phyloP scores from a whole-genome alignment of 192 early-diverging fungal species.

The Coemansia aciculifera region DNA sequence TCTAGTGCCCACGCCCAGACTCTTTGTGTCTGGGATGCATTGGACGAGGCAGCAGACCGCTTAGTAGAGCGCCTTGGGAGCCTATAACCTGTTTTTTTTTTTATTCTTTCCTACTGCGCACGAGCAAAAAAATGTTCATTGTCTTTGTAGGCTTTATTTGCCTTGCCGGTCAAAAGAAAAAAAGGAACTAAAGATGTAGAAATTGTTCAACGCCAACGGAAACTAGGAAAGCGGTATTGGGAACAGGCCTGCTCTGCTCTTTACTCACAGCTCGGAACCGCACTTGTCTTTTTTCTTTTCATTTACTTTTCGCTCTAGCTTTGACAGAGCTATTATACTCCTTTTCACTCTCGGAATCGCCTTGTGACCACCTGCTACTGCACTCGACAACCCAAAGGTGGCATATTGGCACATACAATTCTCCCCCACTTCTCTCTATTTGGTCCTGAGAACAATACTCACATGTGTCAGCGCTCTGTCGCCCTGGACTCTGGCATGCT shows the following conservation, averaged over 20 bases:
- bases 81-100: not conserved
- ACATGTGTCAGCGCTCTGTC: slow-evolving; percentile 3
- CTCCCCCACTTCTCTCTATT: slow-evolving; percentile 5
- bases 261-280: not conserved
- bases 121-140: slow-evolving; percentile 6
- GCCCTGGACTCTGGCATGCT: slow-evolving; percentile 2
- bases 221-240: not conserved
- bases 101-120: slow-evolving; percentile 3
- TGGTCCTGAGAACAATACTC: slow-evolving; percentile 3
- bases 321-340: not conserved
- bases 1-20: not conserved
- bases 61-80: not conserved
- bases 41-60: not conserved
- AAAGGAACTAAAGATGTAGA: not conserved
- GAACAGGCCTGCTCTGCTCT: not conserved
- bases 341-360: not conserved
- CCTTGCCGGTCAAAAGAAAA: not conserved
- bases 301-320: not conserved
- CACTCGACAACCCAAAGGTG: not conserved
- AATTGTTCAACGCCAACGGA: not conserved
- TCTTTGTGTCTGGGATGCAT: slow-evolving; percentile 1
- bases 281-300: not conserved
- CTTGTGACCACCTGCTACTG: slow-evolving; percentile 5
- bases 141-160: slow-evolving; percentile 1
- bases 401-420: not conserved